phyloP scores from a whole-genome alignment of 306 rosid species.

The Malus orientalis region DNA sequence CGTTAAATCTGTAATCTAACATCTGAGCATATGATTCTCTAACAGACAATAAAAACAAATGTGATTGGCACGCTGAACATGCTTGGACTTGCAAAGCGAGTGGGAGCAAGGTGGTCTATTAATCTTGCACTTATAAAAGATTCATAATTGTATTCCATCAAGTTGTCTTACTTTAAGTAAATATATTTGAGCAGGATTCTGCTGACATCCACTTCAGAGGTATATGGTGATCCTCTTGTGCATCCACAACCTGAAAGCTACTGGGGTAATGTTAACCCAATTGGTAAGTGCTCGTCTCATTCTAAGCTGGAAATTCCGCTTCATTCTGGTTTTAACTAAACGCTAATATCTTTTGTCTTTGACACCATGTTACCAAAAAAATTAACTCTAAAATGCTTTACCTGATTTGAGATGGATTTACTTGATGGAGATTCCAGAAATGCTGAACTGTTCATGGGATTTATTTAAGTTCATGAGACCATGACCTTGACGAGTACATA shows the following conservation, averaged over 20 bases:
- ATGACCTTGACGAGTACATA: constrained; percentile 12
- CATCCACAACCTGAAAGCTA: constrained; percentile 91
- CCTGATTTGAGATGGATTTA: neutral
- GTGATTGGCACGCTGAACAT: constrained; percentile 94
- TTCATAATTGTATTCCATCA: constrained; percentile 2
- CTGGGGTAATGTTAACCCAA: constrained; percentile 99
- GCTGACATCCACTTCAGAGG: constrained; percentile 96
- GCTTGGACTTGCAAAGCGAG: constrained; percentile 98
- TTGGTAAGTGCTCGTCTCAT: constrained; percentile 51
- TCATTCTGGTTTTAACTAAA: neutral
- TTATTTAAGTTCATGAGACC: neutral
- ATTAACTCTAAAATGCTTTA: neutral
- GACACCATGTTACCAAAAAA: no score
- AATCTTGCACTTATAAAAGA: neutral
- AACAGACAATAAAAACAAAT: constrained; percentile 92
- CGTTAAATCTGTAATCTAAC: constrained; percentile 13
- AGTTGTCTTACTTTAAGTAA: constrained; percentile 16
- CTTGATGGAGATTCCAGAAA: neutral
- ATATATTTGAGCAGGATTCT: constrained; percentile 58
- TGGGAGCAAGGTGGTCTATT: constrained; percentile 74
- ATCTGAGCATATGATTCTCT: constrained; percentile 13
- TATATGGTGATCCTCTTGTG: constrained; percentile 90
- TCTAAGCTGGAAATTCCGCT: constrained; percentile 8
- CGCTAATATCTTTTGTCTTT: no score
- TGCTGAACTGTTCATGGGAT: neutral